phyloP scores from a whole-genome alignment of 129 eudicot genomes.

The Gnaphalium uliginosum region DNA sequence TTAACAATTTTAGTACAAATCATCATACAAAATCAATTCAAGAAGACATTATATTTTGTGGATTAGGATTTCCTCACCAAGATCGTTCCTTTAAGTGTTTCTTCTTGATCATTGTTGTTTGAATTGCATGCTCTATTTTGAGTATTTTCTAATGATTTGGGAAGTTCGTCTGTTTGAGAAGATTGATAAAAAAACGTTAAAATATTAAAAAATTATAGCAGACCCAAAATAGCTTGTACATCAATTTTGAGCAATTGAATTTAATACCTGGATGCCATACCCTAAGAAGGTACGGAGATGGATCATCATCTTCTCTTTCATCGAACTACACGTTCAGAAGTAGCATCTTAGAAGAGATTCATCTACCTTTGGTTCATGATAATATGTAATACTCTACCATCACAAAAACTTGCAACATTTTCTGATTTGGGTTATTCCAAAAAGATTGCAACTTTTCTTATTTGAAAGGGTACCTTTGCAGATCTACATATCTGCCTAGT shows the following conservation, averaged over 20 bases:
- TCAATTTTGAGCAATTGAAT: conserved; percentile 20
- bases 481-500: not conserved
- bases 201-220: not conserved
- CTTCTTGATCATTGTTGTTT: conserved; percentile 23
- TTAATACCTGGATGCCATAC: conserved; percentile 54
- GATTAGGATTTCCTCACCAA: conserved; percentile 47
- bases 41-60: not conserved
- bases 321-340: conserved; percentile 38
- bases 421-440: not conserved
- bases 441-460: not conserved
- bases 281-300: conserved; percentile 60
- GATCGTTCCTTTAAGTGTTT: conserved; percentile 57
- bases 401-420: not conserved
- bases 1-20: not conserved
- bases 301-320: conserved; percentile 50
- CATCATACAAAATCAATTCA: not conserved
- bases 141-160: conserved; percentile 24
- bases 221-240: conserved; percentile 3
- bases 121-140: conserved; percentile 18
- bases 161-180: conserved; percentile 31
- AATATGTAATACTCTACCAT: not conserved
- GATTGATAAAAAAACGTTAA: not conserved
- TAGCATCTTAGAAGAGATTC: conserved; percentile 20
- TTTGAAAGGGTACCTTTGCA: not conserved
- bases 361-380: not conserved